Percentiles rank a stretch among this genome's conserved stretches.
Evolutionary conservation across 2,329 filamentous ascomycete species (phyloP).

Genomic region (Alternaria postmessia): DNA sequence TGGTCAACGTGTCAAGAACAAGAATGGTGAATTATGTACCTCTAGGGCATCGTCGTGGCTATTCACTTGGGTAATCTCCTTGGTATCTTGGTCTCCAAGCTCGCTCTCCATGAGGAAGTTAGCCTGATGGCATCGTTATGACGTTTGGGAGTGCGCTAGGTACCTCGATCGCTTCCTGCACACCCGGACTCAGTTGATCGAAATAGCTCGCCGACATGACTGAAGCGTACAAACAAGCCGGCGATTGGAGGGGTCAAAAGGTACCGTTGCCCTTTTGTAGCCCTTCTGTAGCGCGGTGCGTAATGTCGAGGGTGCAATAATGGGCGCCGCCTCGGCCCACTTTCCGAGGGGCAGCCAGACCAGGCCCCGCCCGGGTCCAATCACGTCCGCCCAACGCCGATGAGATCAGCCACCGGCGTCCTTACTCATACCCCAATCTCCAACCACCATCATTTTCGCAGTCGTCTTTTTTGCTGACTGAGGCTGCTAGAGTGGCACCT

Average conservation of each 20-base stretch:
- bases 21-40: slow-evolving; percentile 32
- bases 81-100: slow-evolving; percentile 36
- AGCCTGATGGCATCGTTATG: slow-evolving; percentile 35
- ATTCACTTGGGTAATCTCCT: slow-evolving; percentile 35
- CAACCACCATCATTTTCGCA: not conserved
- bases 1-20: slow-evolving; percentile 4
- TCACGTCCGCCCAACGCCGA: slow-evolving; percentile 18
- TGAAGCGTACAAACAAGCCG: not conserved
- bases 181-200: slow-evolving; percentile 24
- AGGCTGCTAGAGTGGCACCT: slow-evolving; percentile 59
- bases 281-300: slow-evolving; percentile 11
- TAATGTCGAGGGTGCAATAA: slow-evolving; percentile 13
- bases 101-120: slow-evolving; percentile 49
- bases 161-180: slow-evolving; percentile 39
- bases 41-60: slow-evolving; percentile 55
- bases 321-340: slow-evolving; percentile 16
- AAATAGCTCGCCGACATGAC: slow-evolving; percentile 36
- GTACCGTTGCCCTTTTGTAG: slow-evolving; percentile 12
- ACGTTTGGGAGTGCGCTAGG: slow-evolving; percentile 20
- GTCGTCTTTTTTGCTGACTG: slow-evolving; percentile 3
- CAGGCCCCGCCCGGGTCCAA: slow-evolving; percentile 34
- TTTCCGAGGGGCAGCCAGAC: slow-evolving; percentile 25
- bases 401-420: slow-evolving; percentile 37
- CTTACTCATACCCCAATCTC: slow-evolving; percentile 36
- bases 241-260: slow-evolving; percentile 7